Evolutionary conservation across 2,329 filamentous ascomycete species (phyloP).

Genomic region (Dactylellina cionopaga): DNA sequence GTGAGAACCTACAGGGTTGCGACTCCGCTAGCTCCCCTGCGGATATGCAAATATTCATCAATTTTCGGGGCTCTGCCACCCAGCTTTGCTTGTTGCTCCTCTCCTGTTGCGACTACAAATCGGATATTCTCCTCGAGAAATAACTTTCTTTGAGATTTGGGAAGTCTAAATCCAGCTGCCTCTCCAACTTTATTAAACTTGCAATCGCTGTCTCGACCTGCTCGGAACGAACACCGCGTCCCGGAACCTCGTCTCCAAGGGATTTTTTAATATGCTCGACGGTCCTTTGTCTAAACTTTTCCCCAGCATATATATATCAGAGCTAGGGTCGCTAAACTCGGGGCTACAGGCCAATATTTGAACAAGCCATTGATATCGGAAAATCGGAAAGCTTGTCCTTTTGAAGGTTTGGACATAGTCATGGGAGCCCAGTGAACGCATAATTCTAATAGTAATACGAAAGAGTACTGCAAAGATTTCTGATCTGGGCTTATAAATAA

Average conservation of each 20-base stretch:
- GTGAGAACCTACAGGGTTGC: not conserved
- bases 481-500: not conserved
- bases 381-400: constrained; percentile 49
- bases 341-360: constrained; percentile 40
- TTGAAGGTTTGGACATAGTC: constrained; percentile 53
- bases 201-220: constrained; percentile 18
- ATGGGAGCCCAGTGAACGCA: constrained; percentile 42
- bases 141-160: constrained; percentile 11
- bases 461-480: not conserved
- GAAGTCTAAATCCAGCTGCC: constrained; percentile 28
- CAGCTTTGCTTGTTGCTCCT: constrained; percentile 47
- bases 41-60: constrained; percentile 47
- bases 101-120: constrained; percentile 27
- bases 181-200: constrained; percentile 49
- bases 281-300: constrained; percentile 26
- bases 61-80: constrained; percentile 49
- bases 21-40: constrained; percentile 51
- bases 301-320: constrained; percentile 21
- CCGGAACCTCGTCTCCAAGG: constrained; percentile 12
- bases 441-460: not conserved
- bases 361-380: constrained; percentile 45
- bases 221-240: not conserved
- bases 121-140: constrained; percentile 34
- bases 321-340: constrained; percentile 6
- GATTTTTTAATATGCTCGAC: constrained; percentile 22